These are phyloP conservation scores for Candolleomyces eurysporus DNA, from an alignment of 768 basidiomycete genomes.

Conservation along the genomic window DNA sequence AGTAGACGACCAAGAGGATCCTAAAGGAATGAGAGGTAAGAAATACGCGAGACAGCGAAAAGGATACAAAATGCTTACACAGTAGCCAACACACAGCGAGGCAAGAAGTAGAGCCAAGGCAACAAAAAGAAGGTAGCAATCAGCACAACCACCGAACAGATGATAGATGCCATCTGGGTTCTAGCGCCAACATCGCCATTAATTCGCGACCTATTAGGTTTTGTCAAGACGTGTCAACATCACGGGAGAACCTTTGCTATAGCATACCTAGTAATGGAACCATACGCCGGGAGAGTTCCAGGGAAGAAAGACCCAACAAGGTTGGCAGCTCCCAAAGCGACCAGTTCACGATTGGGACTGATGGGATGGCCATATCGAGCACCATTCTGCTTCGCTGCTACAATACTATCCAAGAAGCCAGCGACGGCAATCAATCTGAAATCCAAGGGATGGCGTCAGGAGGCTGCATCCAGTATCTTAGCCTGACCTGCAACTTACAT, in stretches of 20 bases:
- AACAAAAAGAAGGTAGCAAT: slow-evolving; percentile 89
- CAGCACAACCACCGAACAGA: slow-evolving; percentile 72
- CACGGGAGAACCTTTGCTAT: neutral
- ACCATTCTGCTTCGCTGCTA: slow-evolving; percentile 91
- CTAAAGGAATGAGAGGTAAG: slow-evolving; percentile 37
- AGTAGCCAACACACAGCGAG: slow-evolving; percentile 86
- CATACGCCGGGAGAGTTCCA: slow-evolving; percentile 89
- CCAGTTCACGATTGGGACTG: slow-evolving; percentile 92
- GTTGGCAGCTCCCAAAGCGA: slow-evolving; percentile 87
- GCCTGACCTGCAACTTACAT: slow-evolving; percentile 39
- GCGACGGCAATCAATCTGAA: slow-evolving; percentile 72
- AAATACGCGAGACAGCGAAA: neutral
- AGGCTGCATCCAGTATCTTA: too few species aligned
- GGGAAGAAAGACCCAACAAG: slow-evolving; percentile 77
- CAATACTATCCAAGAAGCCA: slow-evolving; percentile 93
- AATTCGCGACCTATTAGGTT: slow-evolving; percentile 63
- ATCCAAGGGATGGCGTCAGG: neutral
- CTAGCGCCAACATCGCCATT: slow-evolving; percentile 87
- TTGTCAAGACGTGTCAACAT: neutral
- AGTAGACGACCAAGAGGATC: slow-evolving; percentile 82
- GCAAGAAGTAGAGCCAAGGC: slow-evolving; percentile 81
- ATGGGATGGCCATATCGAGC: slow-evolving; percentile 85
- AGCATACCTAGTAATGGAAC: slow-evolving; percentile 82
- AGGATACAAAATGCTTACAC: slow-evolving; percentile 52
- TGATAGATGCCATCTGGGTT: slow-evolving; percentile 85